These are phyloP conservation scores for Curvularia lunata DNA, from an alignment of 2,329 filamentous ascomycete species.

Conservation along the genomic window DNA sequence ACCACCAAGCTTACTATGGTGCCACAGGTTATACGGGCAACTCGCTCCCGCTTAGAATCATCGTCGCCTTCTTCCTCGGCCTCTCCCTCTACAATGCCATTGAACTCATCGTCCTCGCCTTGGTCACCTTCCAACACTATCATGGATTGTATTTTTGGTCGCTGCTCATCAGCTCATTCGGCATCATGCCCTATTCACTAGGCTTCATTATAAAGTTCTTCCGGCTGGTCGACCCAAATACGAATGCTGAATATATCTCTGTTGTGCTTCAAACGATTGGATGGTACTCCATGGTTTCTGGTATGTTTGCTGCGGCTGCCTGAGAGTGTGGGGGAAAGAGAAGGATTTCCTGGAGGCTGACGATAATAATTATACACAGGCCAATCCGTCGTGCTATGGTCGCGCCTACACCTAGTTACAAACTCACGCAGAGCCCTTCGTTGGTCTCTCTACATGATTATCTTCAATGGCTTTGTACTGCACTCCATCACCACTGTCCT, in stretches of 20 bases:
- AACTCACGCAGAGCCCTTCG: constrained; percentile 58
- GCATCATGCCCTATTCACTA: constrained; percentile 55
- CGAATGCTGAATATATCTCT: constrained; percentile 44
- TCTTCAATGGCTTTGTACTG: constrained; percentile 60
- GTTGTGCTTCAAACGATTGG: constrained; percentile 58
- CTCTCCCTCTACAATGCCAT: constrained; percentile 51
- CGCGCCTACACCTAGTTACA: constrained; percentile 65
- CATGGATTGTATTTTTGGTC: constrained; percentile 59
- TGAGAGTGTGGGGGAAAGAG: no score
- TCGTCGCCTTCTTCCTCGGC: constrained; percentile 47
- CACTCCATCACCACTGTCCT: constrained; percentile 63
- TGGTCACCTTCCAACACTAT: constrained; percentile 57
- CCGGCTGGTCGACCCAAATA: constrained; percentile 36
- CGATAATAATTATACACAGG: constrained; percentile 42
- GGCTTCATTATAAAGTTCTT: constrained; percentile 58
- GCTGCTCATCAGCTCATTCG: constrained; percentile 52
- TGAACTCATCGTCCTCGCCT: constrained; percentile 56
- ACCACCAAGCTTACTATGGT: background rate
- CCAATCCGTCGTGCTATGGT: constrained; percentile 67
- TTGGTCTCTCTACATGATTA: constrained; percentile 63
- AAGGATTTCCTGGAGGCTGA: background rate
- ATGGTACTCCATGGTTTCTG: constrained; percentile 66
- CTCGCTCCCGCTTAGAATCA: constrained; percentile 38
- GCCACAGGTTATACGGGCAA: constrained; percentile 41
- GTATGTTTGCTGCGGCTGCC: constrained; percentile 12